Percentiles rank a stretch among this genome's conserved stretches.
phyloP scores from a whole-genome alignment of 768 basidiomycete species.

The Inosperma sp. region DNA sequence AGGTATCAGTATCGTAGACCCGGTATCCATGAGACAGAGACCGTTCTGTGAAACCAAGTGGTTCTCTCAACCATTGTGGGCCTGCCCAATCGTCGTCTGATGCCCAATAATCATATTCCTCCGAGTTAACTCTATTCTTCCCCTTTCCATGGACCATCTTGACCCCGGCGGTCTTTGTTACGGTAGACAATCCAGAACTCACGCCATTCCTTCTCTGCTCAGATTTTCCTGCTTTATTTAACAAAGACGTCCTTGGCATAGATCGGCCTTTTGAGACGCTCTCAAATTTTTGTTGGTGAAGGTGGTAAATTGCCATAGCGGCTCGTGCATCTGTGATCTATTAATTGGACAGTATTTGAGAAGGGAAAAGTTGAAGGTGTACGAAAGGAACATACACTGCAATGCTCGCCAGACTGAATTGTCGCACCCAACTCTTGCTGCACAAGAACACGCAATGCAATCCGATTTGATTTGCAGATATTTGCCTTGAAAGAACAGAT shows the following conservation, averaged over 20 bases:
- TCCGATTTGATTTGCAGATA: slow-evolving; percentile 55
- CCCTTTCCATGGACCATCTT: not conserved
- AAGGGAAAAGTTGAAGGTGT: not conserved
- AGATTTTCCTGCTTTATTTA: not conserved
- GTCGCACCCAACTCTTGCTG: slow-evolving; percentile 71
- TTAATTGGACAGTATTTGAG: not conserved
- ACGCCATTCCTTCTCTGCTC: slow-evolving; percentile 44
- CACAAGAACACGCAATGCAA: slow-evolving; percentile 76
- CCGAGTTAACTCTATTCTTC: not conserved
- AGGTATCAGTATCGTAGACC: too few species aligned
- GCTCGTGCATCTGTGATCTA: slow-evolving; percentile 92
- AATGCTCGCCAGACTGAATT: slow-evolving; percentile 89
- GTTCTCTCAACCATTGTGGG: too few species aligned
- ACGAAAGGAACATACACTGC: slow-evolving; percentile 73
- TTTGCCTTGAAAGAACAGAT: slow-evolving; percentile 54
- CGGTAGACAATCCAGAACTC: slow-evolving; percentile 56
- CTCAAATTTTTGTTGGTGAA: slow-evolving; percentile 85
- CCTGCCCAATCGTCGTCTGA: too few species aligned
- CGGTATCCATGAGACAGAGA: too few species aligned
- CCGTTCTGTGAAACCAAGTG: too few species aligned
- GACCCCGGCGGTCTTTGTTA: slow-evolving; percentile 33
- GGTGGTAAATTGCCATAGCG: slow-evolving; percentile 88
- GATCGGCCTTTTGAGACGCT: slow-evolving; percentile 34
- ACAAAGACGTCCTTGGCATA: not conserved
- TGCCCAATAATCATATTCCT: too few species aligned